Conservation (phyloP, 208 protist species). For the Leishmania arabica region DNA sequence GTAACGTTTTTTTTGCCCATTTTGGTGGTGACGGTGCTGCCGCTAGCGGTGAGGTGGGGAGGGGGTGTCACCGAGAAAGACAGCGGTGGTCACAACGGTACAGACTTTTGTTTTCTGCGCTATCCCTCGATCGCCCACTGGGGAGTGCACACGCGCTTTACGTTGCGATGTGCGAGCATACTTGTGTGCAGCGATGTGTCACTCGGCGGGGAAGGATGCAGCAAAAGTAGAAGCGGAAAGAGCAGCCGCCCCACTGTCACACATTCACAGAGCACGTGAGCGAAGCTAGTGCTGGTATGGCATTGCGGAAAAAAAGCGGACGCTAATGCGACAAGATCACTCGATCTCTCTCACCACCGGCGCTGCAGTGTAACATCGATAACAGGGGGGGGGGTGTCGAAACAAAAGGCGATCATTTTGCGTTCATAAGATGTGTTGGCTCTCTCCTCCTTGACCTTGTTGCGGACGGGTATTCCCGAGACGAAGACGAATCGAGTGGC, state of each 20-base stretch:
- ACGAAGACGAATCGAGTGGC: background rate
- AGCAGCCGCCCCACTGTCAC: background rate
- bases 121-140: background rate
- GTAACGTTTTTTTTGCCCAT: background rate
- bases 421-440: too few relatives aligned
- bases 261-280: background rate
- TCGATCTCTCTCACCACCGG: background rate
- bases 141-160: background rate
- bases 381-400: background rate
- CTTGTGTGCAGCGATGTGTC: background rate
- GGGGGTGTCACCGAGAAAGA: background rate
- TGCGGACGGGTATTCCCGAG: background rate
- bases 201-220: background rate
- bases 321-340: background rate
- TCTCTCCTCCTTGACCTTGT: background rate
- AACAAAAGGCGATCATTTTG: background rate
- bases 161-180: background rate
- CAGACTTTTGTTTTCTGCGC: background rate
- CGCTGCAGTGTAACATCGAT: background rate
- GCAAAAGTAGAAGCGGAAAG: background rate
- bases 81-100: background rate
- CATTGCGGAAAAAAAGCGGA: background rate
- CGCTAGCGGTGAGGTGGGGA: background rate
- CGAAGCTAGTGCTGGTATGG: background rate
- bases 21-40: conserved; percentile 1